Percentiles rank a stretch among this genome's conserved stretches.
Conservation (phyloP, 306 rosid species). For the Cicer judaicum region DNA sequence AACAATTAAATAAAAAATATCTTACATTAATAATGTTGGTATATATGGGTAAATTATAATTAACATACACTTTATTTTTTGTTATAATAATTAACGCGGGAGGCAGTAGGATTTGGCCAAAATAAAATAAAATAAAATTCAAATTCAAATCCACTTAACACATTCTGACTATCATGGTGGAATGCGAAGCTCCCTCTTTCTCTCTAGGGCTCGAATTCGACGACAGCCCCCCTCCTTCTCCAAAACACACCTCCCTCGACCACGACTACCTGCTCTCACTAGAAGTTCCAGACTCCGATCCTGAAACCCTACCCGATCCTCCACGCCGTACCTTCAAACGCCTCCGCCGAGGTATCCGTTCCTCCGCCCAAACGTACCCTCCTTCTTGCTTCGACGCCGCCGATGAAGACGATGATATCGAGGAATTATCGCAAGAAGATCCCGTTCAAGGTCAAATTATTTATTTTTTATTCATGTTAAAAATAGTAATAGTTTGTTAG, state of each 20-base stretch:
- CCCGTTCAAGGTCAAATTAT: slow-evolving; percentile 33
- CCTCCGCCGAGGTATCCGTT: slow-evolving; percentile 62
- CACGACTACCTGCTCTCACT: slow-evolving; percentile 10
- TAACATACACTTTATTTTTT: too few species aligned
- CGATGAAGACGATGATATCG: slow-evolving; percentile 66
- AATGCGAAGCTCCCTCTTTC: slow-evolving; percentile 72
- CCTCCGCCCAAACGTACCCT: neutral
- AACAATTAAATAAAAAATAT: too few species aligned
- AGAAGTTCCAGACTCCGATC: slow-evolving; percentile 42
- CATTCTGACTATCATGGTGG: slow-evolving; percentile 56
- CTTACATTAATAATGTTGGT: too few species aligned
- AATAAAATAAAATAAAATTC: neutral
- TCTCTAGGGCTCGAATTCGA: slow-evolving; percentile 72
- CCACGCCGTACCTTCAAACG: slow-evolving; percentile 60
- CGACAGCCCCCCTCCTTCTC: neutral
- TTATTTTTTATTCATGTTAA: too few species aligned
- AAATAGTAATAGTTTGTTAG: too few species aligned
- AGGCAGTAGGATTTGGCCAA: neutral
- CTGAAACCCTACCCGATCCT: slow-evolving; percentile 45
- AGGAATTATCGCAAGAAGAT: slow-evolving; percentile 71
- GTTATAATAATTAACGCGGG: too few species aligned
- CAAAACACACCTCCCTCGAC: slow-evolving; percentile 48
- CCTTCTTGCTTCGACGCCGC: slow-evolving; percentile 7
- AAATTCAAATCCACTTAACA: neutral
- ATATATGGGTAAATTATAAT: too few species aligned